Evolutionary conservation across 768 basidiomycete species (phyloP).

Genomic region (Lactifluus echinatus): DNA sequence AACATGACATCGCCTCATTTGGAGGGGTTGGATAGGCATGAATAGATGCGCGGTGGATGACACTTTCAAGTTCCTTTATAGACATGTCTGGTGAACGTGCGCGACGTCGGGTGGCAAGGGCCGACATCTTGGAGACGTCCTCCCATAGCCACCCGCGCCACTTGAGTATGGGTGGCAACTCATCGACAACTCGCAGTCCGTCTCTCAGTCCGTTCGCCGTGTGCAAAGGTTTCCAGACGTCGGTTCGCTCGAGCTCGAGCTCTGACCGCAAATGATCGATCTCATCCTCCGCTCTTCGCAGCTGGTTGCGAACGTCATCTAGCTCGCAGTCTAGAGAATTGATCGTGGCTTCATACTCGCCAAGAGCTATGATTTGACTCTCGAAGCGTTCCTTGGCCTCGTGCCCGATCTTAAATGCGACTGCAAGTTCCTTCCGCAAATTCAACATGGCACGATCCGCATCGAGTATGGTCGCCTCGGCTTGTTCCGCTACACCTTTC

Average conservation of each 20-base stretch:
- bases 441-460: background rate
- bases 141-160: background rate
- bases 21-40: background rate
- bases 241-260: background rate
- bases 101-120: background rate
- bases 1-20: background rate
- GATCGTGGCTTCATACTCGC: conserved; percentile 1
- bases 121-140: background rate
- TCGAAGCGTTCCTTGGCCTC: conserved; percentile 1
- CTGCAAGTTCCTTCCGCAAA: conserved; percentile 3
- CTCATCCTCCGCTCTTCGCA: background rate
- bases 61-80: background rate
- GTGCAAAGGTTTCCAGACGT: background rate
- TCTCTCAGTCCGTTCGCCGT: background rate
- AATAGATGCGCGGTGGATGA: background rate
- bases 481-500: background rate
- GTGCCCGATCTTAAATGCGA: background rate
- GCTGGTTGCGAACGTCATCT: background rate
- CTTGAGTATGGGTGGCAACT: background rate
- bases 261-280: background rate
- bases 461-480: background rate
- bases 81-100: background rate
- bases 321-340: background rate
- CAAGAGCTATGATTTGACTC: background rate
- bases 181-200: background rate